Percentiles rank a stretch among this genome's conserved stretches.
Evolutionary conservation across 179 eudicot genomes (phyloP).

Genomic region (Beta lomatogona): DNA sequence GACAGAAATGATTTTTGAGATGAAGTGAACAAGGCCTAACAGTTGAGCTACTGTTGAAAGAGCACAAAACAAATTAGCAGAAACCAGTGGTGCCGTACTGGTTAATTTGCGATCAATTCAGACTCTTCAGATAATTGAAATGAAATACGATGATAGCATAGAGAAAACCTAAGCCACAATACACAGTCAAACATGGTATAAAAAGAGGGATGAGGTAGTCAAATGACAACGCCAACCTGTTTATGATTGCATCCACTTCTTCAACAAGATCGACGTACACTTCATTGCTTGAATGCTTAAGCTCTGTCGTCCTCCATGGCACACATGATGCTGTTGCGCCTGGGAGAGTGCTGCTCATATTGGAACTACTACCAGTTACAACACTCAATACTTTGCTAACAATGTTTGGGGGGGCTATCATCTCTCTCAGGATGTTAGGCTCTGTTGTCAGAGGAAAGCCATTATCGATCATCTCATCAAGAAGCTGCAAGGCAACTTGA

Average conservation of each 20-base stretch:
- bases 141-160: not conserved
- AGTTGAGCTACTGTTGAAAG: not conserved
- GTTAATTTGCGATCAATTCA: no score
- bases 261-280: constrained; percentile 89
- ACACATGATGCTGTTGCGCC: constrained; percentile 85
- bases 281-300: constrained; percentile 85
- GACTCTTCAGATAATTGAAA: not conserved
- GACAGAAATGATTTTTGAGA: no score
- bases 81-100: not conserved
- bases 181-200: not conserved
- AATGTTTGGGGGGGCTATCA: constrained; percentile 91
- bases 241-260: constrained; percentile 86
- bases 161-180: not conserved
- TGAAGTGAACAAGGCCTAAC: no score
- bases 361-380: constrained; percentile 90
- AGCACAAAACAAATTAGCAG: not conserved
- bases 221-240: constrained; percentile 52
- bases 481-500: constrained; percentile 61
- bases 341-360: constrained; percentile 79
- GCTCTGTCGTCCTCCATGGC: constrained; percentile 91
- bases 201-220: not conserved
- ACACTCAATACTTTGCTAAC: constrained; percentile 93
- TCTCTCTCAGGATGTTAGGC: constrained; percentile 86
- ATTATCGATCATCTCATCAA: constrained; percentile 99
- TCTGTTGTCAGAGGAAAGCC: constrained; percentile 98